These are phyloP conservation scores for Hypsizygus marmoreus DNA, from an alignment of 768 basidiomycete genomes.

Conservation along the genomic window DNA sequence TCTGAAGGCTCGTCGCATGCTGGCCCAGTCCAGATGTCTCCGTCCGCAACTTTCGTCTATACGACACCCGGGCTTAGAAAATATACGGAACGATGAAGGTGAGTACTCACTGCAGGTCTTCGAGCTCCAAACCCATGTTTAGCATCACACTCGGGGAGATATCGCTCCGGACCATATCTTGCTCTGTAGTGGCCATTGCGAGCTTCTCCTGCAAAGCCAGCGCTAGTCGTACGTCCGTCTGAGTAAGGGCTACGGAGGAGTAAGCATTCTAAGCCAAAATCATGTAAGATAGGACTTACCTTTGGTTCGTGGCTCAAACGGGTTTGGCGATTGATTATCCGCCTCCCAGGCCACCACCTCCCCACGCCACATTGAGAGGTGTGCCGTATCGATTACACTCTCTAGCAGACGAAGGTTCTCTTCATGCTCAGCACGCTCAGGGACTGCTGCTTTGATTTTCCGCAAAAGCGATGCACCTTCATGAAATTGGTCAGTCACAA, in stretches of 20 bases:
- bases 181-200: background rate
- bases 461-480: background rate
- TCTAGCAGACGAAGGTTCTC: conserved; percentile 3
- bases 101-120: conserved; percentile 19
- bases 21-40: background rate
- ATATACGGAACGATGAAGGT: background rate
- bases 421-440: background rate
- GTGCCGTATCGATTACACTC: background rate
- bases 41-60: background rate
- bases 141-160: conserved; percentile 10
- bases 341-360: conserved; percentile 13
- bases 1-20: conserved; percentile 10
- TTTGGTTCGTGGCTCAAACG: background rate
- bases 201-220: conserved; percentile 16
- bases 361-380: too few species aligned
- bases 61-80: background rate
- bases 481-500: background rate
- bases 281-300: conserved; percentile 9
- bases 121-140: conserved; percentile 15
- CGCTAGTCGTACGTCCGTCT: conserved; percentile 11
- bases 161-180: conserved; percentile 1
- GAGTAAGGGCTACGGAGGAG: conserved; percentile 8
- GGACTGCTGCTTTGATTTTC: conserved; percentile 7
- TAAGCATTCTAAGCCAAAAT: background rate
- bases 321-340: conserved; percentile 1